These are phyloP conservation scores for Trametes gibbosa DNA, from an alignment of 768 basidiomycete species.

Conservation along the genomic window DNA sequence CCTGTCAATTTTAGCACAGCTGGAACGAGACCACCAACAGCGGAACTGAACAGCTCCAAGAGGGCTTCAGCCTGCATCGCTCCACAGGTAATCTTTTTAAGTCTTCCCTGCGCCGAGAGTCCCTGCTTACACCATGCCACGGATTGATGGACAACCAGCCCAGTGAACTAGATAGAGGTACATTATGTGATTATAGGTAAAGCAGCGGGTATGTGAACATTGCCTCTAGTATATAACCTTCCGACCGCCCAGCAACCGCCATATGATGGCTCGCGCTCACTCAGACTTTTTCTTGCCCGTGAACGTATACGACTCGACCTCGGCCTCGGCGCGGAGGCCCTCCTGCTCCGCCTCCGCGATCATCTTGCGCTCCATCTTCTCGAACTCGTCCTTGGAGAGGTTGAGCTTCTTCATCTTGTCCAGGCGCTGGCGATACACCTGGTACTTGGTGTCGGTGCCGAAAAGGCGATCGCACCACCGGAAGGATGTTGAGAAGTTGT, in stretches of 20 bases:
- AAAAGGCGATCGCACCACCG: conserved; percentile 89
- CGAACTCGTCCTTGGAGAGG: conserved; percentile 51
- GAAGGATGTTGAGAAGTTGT: conserved; percentile 94
- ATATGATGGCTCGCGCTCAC: not conserved
- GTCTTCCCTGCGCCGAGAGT: too few relatives aligned
- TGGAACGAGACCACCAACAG: too few relatives aligned
- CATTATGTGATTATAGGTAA: conserved; percentile 16
- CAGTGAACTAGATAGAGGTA: conserved; percentile 15
- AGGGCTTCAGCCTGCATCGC: too few relatives aligned
- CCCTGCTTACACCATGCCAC: too few relatives aligned
- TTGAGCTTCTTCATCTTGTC: conserved; percentile 49
- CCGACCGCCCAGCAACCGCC: not conserved
- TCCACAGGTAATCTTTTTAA: too few relatives aligned
- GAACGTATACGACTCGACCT: conserved; percentile 32
- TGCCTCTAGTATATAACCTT: conserved; percentile 5
- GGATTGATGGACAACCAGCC: too few relatives aligned
- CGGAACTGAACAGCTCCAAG: too few relatives aligned
- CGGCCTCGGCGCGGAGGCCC: conserved; percentile 65
- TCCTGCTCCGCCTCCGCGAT: conserved; percentile 72
- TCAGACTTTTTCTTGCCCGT: conserved; percentile 23
- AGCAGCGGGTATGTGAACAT: conserved; percentile 13
- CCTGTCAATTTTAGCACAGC: too few relatives aligned
- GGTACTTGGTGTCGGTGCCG: conserved; percentile 91
- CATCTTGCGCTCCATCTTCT: conserved; percentile 57
- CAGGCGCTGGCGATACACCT: conserved; percentile 69